Evolutionary conservation across 2,329 filamentous ascomycete species (phyloP).

Genomic region (Xylariaceae sp.): DNA sequence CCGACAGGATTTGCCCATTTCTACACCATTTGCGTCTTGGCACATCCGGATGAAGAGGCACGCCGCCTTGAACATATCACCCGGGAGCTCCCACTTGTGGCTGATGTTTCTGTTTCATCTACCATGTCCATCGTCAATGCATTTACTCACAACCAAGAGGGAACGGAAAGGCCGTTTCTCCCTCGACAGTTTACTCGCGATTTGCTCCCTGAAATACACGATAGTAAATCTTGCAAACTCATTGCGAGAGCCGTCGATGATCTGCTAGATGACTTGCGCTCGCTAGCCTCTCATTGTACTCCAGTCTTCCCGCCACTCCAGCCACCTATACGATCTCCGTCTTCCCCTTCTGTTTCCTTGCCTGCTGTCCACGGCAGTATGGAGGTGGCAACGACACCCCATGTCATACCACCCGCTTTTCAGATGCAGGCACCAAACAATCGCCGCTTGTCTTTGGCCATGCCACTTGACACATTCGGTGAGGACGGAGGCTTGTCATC

Average conservation of each 20-base stretch:
- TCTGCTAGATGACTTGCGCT: constrained; percentile 21
- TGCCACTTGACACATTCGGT: too few species aligned
- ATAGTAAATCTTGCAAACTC: constrained; percentile 54
- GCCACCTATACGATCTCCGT: neutral
- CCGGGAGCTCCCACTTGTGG: constrained; percentile 63
- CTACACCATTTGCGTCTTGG: constrained; percentile 68
- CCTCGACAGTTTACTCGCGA: constrained; percentile 74
- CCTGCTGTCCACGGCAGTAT: too few species aligned
- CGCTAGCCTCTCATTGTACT: neutral
- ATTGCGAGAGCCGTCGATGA: constrained; percentile 57
- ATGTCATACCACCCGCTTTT: neutral
- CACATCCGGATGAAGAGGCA: constrained; percentile 73
- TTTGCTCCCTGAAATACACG: constrained; percentile 60
- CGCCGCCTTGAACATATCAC: constrained; percentile 66
- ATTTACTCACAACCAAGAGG: constrained; percentile 34
- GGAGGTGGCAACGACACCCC: too few species aligned
- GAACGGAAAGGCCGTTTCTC: constrained; percentile 67
- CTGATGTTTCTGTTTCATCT: constrained; percentile 24
- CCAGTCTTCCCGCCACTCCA: neutral
- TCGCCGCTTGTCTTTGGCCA: constrained; percentile 3
- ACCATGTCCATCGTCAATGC: constrained; percentile 29
- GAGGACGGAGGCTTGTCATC: too few species aligned
- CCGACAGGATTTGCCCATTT: constrained; percentile 66
- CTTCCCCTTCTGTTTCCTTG: neutral
- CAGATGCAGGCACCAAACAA: neutral